A percentile compares a stretch with the other conserved stretches of the same genome.
phyloP scores from a whole-genome alignment of 2,329 filamentous ascomycete genomes.

The Grosmannia penicillata region DNA sequence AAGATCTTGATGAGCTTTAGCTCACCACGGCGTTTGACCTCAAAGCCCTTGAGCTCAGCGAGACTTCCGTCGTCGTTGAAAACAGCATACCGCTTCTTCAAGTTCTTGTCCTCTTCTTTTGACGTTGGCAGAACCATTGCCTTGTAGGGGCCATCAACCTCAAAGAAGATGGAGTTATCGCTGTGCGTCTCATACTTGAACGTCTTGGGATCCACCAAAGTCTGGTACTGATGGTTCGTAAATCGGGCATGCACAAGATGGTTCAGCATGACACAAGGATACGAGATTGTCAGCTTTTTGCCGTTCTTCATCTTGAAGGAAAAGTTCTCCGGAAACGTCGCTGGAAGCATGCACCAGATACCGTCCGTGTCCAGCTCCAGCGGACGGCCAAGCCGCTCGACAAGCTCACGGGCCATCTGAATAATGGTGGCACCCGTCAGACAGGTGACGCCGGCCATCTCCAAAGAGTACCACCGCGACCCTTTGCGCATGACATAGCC shows the following conservation, averaged over 20 bases:
- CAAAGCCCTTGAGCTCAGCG: conserved; percentile 92
- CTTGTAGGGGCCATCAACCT: conserved; percentile 93
- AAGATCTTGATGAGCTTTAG: conserved; percentile 99
- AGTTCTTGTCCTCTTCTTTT: conserved; percentile 97
- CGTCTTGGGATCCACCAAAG: conserved; percentile 59
- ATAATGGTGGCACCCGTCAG: conserved; percentile 94
- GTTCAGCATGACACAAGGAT: conserved; percentile 98
- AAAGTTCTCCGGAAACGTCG: conserved; percentile 93
- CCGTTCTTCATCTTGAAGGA: conserved; percentile 86
- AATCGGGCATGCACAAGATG: conserved; percentile 89
- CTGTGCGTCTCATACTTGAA: conserved; percentile 94
- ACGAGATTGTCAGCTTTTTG: conserved; percentile 93
- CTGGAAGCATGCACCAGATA: conserved; percentile 98
- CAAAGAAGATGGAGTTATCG: conserved; percentile 98
- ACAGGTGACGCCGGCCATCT: conserved; percentile 98
- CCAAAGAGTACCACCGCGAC: conserved; percentile 96
- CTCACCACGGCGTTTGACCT: conserved; percentile 93
- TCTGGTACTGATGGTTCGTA: conserved; percentile 96
- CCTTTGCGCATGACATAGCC: conserved; percentile 99
- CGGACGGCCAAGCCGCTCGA: conserved; percentile 83
- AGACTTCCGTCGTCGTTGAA: conserved; percentile 97
- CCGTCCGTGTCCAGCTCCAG: conserved; percentile 94
- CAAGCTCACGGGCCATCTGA: conserved; percentile 83
- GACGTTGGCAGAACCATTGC: conserved; percentile 96
- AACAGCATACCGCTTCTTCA: conserved; percentile 98